Base-by-base conservation (phyloP, 2,329 filamentous ascomycete genomes). In the Pseudopyricularia javanii region DNA sequence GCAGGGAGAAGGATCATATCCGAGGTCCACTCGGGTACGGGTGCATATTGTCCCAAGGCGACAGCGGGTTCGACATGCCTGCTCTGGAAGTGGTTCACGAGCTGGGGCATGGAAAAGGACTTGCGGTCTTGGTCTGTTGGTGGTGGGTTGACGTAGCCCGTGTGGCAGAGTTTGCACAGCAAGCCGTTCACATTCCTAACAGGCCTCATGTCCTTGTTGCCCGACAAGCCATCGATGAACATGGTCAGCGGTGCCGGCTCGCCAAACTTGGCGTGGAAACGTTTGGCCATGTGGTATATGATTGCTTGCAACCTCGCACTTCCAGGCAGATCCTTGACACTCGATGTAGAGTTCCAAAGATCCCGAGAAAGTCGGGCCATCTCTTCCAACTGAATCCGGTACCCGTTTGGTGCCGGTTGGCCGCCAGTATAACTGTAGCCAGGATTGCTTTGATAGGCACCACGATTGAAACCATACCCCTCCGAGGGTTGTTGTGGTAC, bases 301-400 rank as follows among this genome's bases (percentile, higher is more conserved):
- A 86, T 70, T 48, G 81, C 74, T 55, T 78, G 78, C 15, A 86
- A 72, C 57, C 81, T 80, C 48, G 87, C 72, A 55, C 76, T 77
- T 37, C 77, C 75, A 14, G 82, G 75, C 15, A 88, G 66, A 50
- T 82, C 76, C 58, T 79, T 79, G 56, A 88, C 70, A 3, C 73
- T 73, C 7, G 74, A 74, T 2, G 83, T 75, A 22, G 71, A 67
- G 56, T 77, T 76, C 84, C 85, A 91, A 34, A 85, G 66, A 24
- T 80, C 76, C 54, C 78, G 74, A 4, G 80, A 76, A 60, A 75
- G 73, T 43, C 67, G 70, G 9, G 75, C 73, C 55, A 87, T 67
- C 47, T 75, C 68, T 49, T 79, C 72, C 7, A 80, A 65, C 57
- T 77, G 74, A 17, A 60, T 55, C 54, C 70, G 66, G 56, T 78